These are phyloP conservation scores for Wallacemonas collosoma DNA, from an alignment of 208 protist species.

Conservation along the genomic window DNA sequence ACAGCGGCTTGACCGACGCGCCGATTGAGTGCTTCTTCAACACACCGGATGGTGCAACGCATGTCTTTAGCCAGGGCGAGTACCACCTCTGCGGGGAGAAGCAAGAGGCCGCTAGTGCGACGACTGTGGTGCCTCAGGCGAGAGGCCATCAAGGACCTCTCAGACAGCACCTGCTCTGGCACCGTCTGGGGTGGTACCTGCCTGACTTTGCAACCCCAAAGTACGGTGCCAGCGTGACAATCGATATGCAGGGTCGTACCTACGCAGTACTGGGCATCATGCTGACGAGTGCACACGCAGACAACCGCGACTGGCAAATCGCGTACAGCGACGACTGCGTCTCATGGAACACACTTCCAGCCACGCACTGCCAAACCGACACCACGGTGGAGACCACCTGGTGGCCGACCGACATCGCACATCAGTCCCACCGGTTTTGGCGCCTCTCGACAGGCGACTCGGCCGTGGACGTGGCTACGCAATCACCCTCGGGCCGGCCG, in stretches of 20 bases:
- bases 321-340: slow-evolving; percentile 49
- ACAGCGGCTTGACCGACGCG: background rate
- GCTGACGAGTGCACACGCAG: slow-evolving; percentile 6
- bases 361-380: slow-evolving; percentile 23
- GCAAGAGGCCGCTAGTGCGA: no score
- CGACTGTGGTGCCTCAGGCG: no score
- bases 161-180: background rate
- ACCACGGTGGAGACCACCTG: slow-evolving; percentile 28
- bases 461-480: background rate
- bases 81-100: background rate
- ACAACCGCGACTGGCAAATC: slow-evolving; percentile 20
- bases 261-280: slow-evolving; percentile 15
- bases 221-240: background rate
- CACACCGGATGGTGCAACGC: background rate
- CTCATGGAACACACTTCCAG: slow-evolving; percentile 24
- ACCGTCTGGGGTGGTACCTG: slow-evolving; percentile 14
- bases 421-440: slow-evolving; percentile 38
- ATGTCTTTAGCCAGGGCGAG: background rate
- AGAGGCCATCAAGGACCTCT: background rate
- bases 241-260: slow-evolving; percentile 11
- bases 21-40: slow-evolving; percentile 9
- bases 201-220: background rate
- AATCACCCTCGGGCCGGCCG: background rate
- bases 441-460: slow-evolving; percentile 16
- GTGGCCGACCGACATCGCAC: slow-evolving; percentile 22